These are phyloP conservation scores for Arthrinium phaeospermum DNA, from an alignment of 2,329 filamentous ascomycete genomes.

Conservation along the genomic window DNA sequence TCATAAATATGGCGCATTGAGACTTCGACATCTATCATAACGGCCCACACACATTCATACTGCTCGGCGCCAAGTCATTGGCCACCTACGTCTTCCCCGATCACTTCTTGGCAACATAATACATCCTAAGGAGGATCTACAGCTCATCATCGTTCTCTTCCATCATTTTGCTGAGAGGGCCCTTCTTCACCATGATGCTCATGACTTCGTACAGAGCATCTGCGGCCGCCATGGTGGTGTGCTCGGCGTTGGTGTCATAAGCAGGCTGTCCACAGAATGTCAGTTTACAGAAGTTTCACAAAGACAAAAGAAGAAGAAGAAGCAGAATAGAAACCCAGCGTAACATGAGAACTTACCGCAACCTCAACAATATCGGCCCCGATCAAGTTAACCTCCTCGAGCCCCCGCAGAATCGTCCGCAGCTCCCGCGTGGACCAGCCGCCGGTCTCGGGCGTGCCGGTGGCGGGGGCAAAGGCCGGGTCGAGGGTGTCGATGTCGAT, in stretches of 20 bases:
- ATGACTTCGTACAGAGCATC: conserved; percentile 72
- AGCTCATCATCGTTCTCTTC: conserved; percentile 13
- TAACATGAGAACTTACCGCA: conserved; percentile 58
- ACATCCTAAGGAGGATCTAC: neutral
- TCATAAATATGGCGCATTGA: no score
- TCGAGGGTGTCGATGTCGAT: conserved; percentile 91
- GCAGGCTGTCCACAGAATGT: conserved; percentile 47
- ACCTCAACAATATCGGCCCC: conserved; percentile 78
- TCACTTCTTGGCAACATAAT: no score
- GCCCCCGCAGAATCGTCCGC: conserved; percentile 71
- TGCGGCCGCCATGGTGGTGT: conserved; percentile 63
- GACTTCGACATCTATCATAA: no score
- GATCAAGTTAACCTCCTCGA: conserved; percentile 73
- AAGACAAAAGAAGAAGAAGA: neutral
- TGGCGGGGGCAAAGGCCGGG: conserved; percentile 79
- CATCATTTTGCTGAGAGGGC: conserved; percentile 55
- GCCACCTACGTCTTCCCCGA: accelerated
- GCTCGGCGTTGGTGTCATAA: conserved; percentile 68
- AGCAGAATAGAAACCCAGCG: no score
- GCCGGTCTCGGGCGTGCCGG: conserved; percentile 77
- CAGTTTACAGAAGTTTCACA: no score
- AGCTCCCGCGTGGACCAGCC: conserved; percentile 78
- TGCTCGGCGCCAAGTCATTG: neutral
- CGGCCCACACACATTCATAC: no score
- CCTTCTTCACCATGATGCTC: conserved; percentile 76